Evolutionary conservation across 768 basidiomycete species (phyloP).

Genomic region (Omphalotus guepiniiformis): DNA sequence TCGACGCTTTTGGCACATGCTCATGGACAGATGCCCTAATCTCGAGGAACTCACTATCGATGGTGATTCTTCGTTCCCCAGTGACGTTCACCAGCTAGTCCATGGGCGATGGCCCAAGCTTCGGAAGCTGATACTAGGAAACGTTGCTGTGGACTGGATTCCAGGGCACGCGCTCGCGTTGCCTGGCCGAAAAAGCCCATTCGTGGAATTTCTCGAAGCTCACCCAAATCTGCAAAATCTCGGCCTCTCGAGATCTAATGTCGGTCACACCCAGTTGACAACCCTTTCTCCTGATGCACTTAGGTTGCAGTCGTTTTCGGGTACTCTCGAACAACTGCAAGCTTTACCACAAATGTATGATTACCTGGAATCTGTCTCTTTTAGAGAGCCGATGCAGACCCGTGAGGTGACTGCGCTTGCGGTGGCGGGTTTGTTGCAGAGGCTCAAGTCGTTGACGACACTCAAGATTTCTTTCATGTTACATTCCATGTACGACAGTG

Average conservation of each 20-base stretch:
- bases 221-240: slow-evolving; percentile 51
- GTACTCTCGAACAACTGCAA: slow-evolving; percentile 64
- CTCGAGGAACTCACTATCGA: slow-evolving; percentile 62
- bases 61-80: slow-evolving; percentile 48
- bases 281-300: slow-evolving; percentile 44
- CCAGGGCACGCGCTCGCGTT: slow-evolving; percentile 29
- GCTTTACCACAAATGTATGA: slow-evolving; percentile 48
- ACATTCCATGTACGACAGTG: slow-evolving; percentile 72
- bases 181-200: slow-evolving; percentile 47
- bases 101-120: slow-evolving; percentile 66
- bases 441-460: slow-evolving; percentile 49
- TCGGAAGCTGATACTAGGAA: slow-evolving; percentile 56
- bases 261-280: slow-evolving; percentile 50
- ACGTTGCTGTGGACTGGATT: slow-evolving; percentile 60
- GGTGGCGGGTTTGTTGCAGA: slow-evolving; percentile 55
- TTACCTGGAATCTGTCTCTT: slow-evolving; percentile 47
- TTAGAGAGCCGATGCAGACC: slow-evolving; percentile 63
- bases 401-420: slow-evolving; percentile 64
- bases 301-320: slow-evolving; percentile 56
- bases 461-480: slow-evolving; percentile 65
- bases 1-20: slow-evolving; percentile 65
- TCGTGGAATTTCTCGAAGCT: slow-evolving; percentile 64
- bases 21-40: slow-evolving; percentile 57
- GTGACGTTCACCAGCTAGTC: slow-evolving; percentile 52
- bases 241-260: slow-evolving; percentile 48